Base-by-base conservation (phyloP, 176 grass and related monocot genomes). In the Oryza punctata region DNA sequence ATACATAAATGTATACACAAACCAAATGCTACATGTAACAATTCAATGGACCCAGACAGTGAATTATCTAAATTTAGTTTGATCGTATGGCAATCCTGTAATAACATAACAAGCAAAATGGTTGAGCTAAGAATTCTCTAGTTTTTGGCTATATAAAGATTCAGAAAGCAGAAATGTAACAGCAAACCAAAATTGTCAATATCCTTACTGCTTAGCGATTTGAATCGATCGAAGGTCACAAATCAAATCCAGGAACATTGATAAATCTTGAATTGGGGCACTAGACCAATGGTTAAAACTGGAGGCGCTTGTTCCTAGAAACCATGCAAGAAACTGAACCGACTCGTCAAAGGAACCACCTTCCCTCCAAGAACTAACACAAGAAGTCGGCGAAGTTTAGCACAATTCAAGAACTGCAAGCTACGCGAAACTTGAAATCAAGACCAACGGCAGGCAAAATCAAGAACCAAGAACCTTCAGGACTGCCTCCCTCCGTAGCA, bases 131-230 rank as follows among this genome's bases (percentile, higher is more conserved):
- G 21, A 47, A 24, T 29, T 24, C 68, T 82, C 33, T 47, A 6
- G 57, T 47, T 73, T 78, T 63, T 44, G 21, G 18, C n/a, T 15
- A 44, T 73, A 47, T 63, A 49, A 45, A 83, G 38, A 78, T 83
- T 19, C 9, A 15, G 28, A 11, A 26, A 49, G 44, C 61, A 30
- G 12, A 86, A 75, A 74, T 83, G 5, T 70, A 23, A 27, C 10
- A 61, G 26, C 43, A 85, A 85, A 49, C 72, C 78, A 14, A 72
- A 49, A 90, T 73, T 18, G 0, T 38, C 78, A 69, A 77, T 78
- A 46, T 47, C 47, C 69, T 80, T 63, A 5, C 29, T 40, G 69
- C 63, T n/a, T n/a, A 14, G 32, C 29, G 78, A 44, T 18, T 52
- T 29, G 50, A 26, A 71, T 41, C 45, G 52, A 49, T 24, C 16